Conservation (phyloP, 2,329 filamentous ascomycete species). For the Scortechinia acanthostroma region DNA sequence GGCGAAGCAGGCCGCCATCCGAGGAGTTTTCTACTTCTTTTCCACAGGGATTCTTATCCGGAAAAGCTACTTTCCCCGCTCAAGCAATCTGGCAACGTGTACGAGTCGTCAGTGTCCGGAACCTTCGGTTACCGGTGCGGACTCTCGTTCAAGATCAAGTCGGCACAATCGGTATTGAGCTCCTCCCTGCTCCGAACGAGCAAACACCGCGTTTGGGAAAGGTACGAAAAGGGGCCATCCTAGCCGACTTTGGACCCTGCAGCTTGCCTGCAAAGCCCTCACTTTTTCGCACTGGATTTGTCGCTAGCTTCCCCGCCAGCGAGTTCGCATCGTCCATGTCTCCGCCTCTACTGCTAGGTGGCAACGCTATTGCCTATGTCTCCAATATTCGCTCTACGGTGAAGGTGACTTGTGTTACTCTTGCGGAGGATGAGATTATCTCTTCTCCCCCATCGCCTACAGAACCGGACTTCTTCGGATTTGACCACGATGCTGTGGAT, state of each 20-base stretch:
- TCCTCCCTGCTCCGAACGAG: conserved; percentile 32
- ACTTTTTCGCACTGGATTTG: not conserved
- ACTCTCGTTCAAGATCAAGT: conserved; percentile 74
- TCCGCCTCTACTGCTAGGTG: not conserved
- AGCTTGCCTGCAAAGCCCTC: not conserved
- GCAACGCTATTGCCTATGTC: not conserved
- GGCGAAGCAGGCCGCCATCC: conserved; percentile 28
- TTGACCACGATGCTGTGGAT: not conserved
- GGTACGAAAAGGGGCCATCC: conserved; percentile 75
- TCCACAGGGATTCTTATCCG: conserved; percentile 37
- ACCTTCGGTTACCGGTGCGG: conserved; percentile 76
- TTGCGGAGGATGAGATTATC: not conserved
- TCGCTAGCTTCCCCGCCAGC: not conserved
- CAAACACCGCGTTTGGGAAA: conserved; percentile 22
- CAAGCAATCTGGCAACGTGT: conserved; percentile 73
- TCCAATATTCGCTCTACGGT: not conserved
- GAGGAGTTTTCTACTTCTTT: conserved; percentile 45
- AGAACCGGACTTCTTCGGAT: not conserved
- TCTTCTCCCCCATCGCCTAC: not conserved
- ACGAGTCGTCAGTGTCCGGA: conserved; percentile 77
- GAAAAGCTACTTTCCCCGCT: conserved; percentile 41
- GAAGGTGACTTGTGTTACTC: not conserved
- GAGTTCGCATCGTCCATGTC: not conserved
- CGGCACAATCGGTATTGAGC: conserved; percentile 76
- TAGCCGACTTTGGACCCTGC: conserved; percentile 60